Percentiles rank a stretch among this genome's conserved stretches.
Evolutionary conservation across 2,329 filamentous ascomycete species (phyloP).

Genomic region (Claviceps citrina): DNA sequence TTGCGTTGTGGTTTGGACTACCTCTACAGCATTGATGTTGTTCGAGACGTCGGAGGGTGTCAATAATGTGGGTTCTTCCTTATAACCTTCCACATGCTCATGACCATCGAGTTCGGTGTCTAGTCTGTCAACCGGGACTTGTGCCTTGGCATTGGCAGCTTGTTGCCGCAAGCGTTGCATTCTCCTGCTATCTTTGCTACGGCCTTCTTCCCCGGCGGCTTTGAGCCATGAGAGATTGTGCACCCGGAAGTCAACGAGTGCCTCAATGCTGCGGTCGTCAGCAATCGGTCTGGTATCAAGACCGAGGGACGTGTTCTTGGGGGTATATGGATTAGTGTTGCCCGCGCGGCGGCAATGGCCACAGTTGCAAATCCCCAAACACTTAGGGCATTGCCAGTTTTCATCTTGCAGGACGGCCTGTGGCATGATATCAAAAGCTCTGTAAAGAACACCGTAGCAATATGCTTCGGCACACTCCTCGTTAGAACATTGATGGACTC

Average conservation of each 20-base stretch:
- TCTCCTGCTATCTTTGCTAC: conserved; percentile 39
- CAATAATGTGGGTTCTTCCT: not conserved
- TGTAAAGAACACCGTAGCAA: conserved; percentile 85
- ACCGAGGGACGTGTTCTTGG: conserved; percentile 73
- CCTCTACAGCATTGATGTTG: not conserved
- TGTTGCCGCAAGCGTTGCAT: conserved; percentile 42
- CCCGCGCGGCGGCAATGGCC: conserved; percentile 53
- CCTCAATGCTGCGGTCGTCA: conserved; percentile 80
- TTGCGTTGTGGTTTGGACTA: not conserved
- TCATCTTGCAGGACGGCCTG: conserved; percentile 65
- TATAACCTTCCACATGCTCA: conserved; percentile 5
- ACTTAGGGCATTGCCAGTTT: conserved; percentile 81
- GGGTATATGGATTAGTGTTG: conserved; percentile 65
- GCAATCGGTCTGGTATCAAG: conserved; percentile 84
- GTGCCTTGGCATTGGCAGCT: conserved; percentile 42
- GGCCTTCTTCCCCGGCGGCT: conserved; percentile 40
- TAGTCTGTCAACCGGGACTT: conserved; percentile 21
- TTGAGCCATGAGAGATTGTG: conserved; percentile 79
- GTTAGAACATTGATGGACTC: conserved; percentile 63
- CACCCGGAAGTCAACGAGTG: conserved; percentile 74
- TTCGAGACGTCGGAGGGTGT: not conserved
- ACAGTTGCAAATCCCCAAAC: conserved; percentile 74
- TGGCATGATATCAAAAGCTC: conserved; percentile 83
- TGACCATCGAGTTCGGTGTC: conserved; percentile 13
- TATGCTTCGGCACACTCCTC: conserved; percentile 58